Conservation (phyloP, 805 yeast species). For the Wickerhamiella alocasiicola region DNA sequence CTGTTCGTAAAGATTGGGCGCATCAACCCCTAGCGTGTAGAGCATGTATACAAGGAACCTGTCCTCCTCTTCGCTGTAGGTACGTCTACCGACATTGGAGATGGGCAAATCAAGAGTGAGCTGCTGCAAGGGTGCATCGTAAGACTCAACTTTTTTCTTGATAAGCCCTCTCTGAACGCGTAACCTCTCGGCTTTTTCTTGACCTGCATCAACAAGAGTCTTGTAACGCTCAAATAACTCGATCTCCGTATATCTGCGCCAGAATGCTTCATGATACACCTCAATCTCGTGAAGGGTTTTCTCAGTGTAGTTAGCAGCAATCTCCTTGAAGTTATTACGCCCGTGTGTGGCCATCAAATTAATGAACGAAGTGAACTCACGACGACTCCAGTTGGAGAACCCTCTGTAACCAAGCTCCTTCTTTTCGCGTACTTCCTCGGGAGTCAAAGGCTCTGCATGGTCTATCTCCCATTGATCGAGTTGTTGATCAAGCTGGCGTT, state of each 20-base stretch:
- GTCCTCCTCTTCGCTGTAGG: constrained; percentile 82
- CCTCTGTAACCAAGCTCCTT: constrained; percentile 56
- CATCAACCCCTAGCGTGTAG: constrained; percentile 68
- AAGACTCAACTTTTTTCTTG: constrained; percentile 58
- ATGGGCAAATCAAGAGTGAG: constrained; percentile 62
- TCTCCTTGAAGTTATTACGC: constrained; percentile 54
- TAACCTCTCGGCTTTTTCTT: constrained; percentile 57
- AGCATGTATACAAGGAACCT: constrained; percentile 71
- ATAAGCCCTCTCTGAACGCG: constrained; percentile 67
- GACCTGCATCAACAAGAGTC: constrained; percentile 75
- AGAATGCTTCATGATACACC: constrained; percentile 66
- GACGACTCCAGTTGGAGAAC: constrained; percentile 68
- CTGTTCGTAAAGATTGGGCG: constrained; percentile 63
- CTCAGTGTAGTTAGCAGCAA: constrained; percentile 69
- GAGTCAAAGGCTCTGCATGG: constrained; percentile 68
- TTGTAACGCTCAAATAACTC: constrained; percentile 83
- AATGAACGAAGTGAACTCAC: constrained; percentile 77
- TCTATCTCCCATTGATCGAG: constrained; percentile 62
- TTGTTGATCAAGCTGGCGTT: constrained; percentile 34
- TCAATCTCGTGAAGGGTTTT: constrained; percentile 70
- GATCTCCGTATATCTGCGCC: constrained; percentile 65
- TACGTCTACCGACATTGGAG: constrained; percentile 45
- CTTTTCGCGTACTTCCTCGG: constrained; percentile 54
- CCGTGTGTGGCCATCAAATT: constrained; percentile 68
- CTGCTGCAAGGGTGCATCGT: constrained; percentile 69